phyloP scores from a whole-genome alignment of 2,329 filamentous ascomycete species.

The Aspergillus terreus region DNA sequence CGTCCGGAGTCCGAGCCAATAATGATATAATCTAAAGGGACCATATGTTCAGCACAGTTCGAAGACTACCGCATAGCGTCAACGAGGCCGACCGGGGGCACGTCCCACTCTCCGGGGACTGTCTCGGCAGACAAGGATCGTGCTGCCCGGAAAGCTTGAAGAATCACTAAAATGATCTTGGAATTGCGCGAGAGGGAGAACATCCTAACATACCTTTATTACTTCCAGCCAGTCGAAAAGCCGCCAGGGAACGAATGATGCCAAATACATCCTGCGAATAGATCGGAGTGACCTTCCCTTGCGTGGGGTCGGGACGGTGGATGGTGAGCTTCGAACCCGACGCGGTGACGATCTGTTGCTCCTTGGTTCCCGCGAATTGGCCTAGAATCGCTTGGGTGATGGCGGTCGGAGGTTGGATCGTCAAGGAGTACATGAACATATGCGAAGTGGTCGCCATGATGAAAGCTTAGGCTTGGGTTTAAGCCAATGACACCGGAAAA shows the following conservation, averaged over 20 bases:
- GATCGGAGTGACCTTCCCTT: constrained; percentile 80
- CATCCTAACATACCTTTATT: constrained; percentile 73
- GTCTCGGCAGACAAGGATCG: constrained; percentile 34
- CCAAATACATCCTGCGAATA: constrained; percentile 94
- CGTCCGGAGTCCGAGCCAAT: constrained; percentile 93
- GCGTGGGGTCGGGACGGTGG: constrained; percentile 76
- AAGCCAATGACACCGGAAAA: constrained; percentile 11
- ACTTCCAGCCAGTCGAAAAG: constrained; percentile 89
- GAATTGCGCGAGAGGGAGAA: constrained; percentile 18
- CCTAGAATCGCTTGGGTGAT: constrained; percentile 88
- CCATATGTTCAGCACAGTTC: constrained; percentile 40
- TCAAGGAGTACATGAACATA: constrained; percentile 98
- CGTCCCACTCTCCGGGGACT: constrained; percentile 27
- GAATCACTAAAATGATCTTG: constrained; percentile 66
- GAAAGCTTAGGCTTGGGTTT: constrained; percentile 27
- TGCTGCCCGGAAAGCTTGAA: constrained; percentile 59
- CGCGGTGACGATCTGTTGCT: constrained; percentile 94
- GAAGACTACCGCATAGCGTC: constrained; percentile 24
- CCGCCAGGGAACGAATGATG: constrained; percentile 83
- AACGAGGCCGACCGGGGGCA: constrained; percentile 32
- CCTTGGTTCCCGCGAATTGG: constrained; percentile 92
- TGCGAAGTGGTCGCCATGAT: constrained; percentile 95
- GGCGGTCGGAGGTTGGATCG: constrained; percentile 85
- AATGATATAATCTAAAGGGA: constrained; percentile 80
- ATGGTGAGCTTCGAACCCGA: constrained; percentile 87